Evolutionary conservation across 805 yeast species (phyloP).

Genomic region (Ogataea neopini): DNA sequence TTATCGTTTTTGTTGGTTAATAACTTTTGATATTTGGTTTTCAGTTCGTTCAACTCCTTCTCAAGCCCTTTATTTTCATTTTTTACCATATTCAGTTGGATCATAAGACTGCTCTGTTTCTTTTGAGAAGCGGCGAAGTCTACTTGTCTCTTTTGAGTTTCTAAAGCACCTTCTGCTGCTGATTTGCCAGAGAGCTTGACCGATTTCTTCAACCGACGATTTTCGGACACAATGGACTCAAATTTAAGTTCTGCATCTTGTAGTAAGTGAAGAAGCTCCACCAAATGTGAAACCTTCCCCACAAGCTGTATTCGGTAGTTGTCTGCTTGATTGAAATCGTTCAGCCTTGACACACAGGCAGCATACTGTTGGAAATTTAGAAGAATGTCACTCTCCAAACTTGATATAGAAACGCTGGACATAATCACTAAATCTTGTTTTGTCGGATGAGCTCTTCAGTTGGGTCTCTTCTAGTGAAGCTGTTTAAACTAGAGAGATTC

Average conservation of each 20-base stretch:
- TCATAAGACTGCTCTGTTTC: slow-evolving; percentile 17
- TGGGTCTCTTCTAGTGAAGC: no score
- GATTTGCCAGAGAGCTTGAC: background rate
- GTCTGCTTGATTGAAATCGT: slow-evolving; percentile 10
- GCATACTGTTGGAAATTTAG: slow-evolving; percentile 6
- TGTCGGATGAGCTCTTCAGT: no score
- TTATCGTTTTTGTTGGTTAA: slow-evolving; percentile 6
- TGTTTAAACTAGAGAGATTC: no score
- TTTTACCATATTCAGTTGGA: slow-evolving; percentile 15
- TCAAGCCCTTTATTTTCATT: slow-evolving; percentile 18
- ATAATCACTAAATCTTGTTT: no score
- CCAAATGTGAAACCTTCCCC: slow-evolving; percentile 12
- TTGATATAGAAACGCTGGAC: background rate
- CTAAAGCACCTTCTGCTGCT: background rate
- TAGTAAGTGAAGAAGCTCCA: slow-evolving; percentile 10
- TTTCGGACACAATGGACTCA: slow-evolving; percentile 2
- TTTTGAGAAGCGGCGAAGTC: slow-evolving; percentile 8
- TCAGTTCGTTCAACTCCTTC: slow-evolving; percentile 13
- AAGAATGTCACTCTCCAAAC: slow-evolving; percentile 3
- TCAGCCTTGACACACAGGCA: background rate
- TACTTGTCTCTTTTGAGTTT: background rate
- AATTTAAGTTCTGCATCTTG: slow-evolving; percentile 3
- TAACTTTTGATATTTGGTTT: slow-evolving; percentile 7
- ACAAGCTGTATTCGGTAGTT: slow-evolving; percentile 13
- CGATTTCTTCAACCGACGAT: slow-evolving; percentile 8